A percentile compares a stretch with the other conserved stretches of the same genome.
Conservation (phyloP, 768 basidiomycete species). For the Scleroderma bovista region DNA sequence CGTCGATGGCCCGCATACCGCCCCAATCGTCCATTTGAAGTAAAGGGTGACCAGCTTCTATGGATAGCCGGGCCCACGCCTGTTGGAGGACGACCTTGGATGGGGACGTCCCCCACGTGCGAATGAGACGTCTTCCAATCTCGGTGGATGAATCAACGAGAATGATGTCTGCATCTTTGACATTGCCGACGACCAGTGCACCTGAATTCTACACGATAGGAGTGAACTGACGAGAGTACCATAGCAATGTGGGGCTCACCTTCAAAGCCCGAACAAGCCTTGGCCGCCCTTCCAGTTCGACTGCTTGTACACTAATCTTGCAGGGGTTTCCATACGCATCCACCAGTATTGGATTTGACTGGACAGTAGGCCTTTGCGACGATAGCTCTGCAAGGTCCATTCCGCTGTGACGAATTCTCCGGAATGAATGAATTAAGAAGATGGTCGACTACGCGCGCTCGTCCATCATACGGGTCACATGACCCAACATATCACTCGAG, state of each 20-base stretch:
- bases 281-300: conserved; percentile 44
- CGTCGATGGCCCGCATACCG: conserved; percentile 30
- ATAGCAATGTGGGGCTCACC: conserved; percentile 28
- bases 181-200: conserved; percentile 45
- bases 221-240: background rate
- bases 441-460: too few relatives aligned
- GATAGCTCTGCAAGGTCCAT: conserved; percentile 19
- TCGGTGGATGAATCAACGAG: conserved; percentile 49
- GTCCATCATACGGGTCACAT: too few relatives aligned
- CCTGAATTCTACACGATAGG: conserved; percentile 44
- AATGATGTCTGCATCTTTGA: conserved; percentile 50
- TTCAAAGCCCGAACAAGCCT: conserved; percentile 46
- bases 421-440: too few relatives aligned
- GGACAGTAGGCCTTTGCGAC: conserved; percentile 9
- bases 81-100: conserved; percentile 47
- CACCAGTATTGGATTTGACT: conserved; percentile 30
- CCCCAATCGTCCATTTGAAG: conserved; percentile 51
- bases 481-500: too few relatives aligned
- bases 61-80: conserved; percentile 46
- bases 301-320: conserved; percentile 53
- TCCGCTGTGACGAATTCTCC: background rate
- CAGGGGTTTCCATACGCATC: conserved; percentile 38
- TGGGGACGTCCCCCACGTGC: conserved; percentile 49
- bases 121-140: conserved; percentile 52
- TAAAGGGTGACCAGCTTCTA: conserved; percentile 39